phyloP scores from a whole-genome alignment of 1,139 yeast species.

The Pichia sp. region DNA sequence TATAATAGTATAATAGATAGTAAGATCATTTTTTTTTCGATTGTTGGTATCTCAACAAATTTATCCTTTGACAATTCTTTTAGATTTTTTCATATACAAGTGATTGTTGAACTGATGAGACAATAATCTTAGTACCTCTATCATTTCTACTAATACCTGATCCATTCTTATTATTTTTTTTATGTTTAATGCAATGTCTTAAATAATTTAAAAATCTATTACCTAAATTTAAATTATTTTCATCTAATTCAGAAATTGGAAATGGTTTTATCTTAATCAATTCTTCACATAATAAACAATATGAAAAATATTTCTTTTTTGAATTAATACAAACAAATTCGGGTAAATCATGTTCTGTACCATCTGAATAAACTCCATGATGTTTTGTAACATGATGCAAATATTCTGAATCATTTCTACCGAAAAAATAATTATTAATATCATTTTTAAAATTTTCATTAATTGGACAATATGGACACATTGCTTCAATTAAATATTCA shows the following conservation, averaged over 20 bases:
- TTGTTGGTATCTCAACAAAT: too few relatives aligned
- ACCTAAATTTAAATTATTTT: too few relatives aligned
- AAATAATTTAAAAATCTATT: slow-evolving; percentile 22
- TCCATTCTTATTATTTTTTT: slow-evolving; percentile 17
- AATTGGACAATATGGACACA: slow-evolving; percentile 27
- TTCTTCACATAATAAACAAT: slow-evolving; percentile 20
- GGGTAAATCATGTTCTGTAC: slow-evolving; percentile 24
- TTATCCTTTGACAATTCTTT: too few relatives aligned
- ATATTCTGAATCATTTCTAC: slow-evolving; percentile 26
- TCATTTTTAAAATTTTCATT: slow-evolving; percentile 1
- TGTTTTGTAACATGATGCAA: slow-evolving; percentile 29
- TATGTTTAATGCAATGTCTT: slow-evolving; percentile 14
- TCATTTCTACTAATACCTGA: slow-evolving; percentile 10
- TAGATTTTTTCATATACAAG: too few relatives aligned
- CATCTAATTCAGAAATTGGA: too few relatives aligned
- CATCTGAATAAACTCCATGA: slow-evolving; percentile 29
- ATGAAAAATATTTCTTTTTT: slow-evolving; percentile 16
- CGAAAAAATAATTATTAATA: slow-evolving; percentile 18
- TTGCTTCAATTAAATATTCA: slow-evolving; percentile 22
- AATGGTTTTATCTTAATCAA: slow-evolving; percentile 17
- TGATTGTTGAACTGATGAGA: too few relatives aligned
- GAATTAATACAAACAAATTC: slow-evolving; percentile 12
- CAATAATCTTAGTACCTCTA: background rate
- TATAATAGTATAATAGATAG: too few relatives aligned
- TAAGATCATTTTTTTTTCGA: too few relatives aligned